Base-by-base conservation (phyloP, 2,329 filamentous ascomycete genomes). In the Stagonosporopsis tanaceti region DNA sequence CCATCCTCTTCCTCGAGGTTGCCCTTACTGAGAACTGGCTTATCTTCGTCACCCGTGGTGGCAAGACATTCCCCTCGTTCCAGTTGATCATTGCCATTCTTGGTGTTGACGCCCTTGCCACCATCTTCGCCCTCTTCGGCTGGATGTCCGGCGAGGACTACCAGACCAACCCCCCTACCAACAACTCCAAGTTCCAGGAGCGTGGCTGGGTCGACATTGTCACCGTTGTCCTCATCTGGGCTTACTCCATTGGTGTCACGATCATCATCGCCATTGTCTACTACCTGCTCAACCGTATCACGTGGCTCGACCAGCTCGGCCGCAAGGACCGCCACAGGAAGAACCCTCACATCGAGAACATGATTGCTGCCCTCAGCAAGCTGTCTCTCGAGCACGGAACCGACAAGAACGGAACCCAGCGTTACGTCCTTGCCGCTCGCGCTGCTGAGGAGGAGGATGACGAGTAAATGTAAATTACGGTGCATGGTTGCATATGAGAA, bases 91-190 rank as follows among this genome's bases (percentile, higher is more conserved):
- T 80, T 62, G 89, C 89, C 67, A 92, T 92, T 75, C 80, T 89
- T 65, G 82, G 85, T 74, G 89, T 92, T 71, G 89, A 92, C 75
- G 84, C 86, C 48, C 77, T 92, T 27, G 86, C 89, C 35, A 91
- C 89, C 54, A 81, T 92, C 71, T 92, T 92, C 84, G 86, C 84
- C 78, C 77, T 90, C 71, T 92, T 92, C 79, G 89, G 89, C 57
- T 92, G 89, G 89, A 80, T 92, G 66, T 84, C 84, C 40, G 87
- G 86, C 57, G 77, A 78, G 45, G 77, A 60, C 53, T 76, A 68
- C 72, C 64, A 74, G 75, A 76, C 78, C 66, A 74, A 77, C 68
- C 65, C 67, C 39, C 81, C 80, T 62, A 76, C 77, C 60, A 66
- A 69, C 57, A 70, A 71, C 63, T 76, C 70, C 66, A 58, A 69